These are phyloP conservation scores for Dothistroma septosporum DNA, from an alignment of 2,329 filamentous ascomycete genomes.

Conservation along the genomic window DNA sequence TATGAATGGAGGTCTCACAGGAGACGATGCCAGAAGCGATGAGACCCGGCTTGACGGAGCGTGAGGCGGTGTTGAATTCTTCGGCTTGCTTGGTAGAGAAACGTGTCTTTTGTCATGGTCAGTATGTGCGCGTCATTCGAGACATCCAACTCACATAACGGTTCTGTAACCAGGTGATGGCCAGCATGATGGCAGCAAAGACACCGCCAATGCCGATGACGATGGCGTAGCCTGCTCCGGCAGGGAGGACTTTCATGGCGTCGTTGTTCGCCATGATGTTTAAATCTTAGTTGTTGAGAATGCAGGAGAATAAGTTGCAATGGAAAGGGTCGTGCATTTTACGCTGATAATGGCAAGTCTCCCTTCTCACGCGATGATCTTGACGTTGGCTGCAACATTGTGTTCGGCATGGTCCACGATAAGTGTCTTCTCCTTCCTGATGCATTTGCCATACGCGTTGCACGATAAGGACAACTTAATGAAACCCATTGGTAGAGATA, in stretches of 20 bases:
- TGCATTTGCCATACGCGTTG: not conserved
- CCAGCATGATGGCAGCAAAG: slow-evolving; percentile 53
- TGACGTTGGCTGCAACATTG: not conserved
- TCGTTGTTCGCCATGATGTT: slow-evolving; percentile 7
- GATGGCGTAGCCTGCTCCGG: slow-evolving; percentile 49
- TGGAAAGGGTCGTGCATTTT: not conserved
- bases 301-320: not conserved
- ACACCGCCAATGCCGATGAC: slow-evolving; percentile 68
- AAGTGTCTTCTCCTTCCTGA: not conserved
- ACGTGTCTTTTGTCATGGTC: slow-evolving; percentile 19
- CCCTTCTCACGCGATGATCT: not conserved
- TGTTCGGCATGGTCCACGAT: not conserved
- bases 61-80: slow-evolving; percentile 84
- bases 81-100: slow-evolving; percentile 46
- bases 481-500: not conserved
- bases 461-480: not conserved
- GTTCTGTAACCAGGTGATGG: slow-evolving; percentile 33
- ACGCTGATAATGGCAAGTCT: not conserved
- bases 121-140: not conserved
- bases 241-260: slow-evolving; percentile 18
- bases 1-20: slow-evolving; percentile 10
- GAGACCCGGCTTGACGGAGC: slow-evolving; percentile 81
- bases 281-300: not conserved
- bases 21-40: slow-evolving; percentile 80
- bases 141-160: slow-evolving; percentile 62